Base-by-base conservation (phyloP, 352 stramenopile genomes). In the Poterioochromonas sp. region DNA sequence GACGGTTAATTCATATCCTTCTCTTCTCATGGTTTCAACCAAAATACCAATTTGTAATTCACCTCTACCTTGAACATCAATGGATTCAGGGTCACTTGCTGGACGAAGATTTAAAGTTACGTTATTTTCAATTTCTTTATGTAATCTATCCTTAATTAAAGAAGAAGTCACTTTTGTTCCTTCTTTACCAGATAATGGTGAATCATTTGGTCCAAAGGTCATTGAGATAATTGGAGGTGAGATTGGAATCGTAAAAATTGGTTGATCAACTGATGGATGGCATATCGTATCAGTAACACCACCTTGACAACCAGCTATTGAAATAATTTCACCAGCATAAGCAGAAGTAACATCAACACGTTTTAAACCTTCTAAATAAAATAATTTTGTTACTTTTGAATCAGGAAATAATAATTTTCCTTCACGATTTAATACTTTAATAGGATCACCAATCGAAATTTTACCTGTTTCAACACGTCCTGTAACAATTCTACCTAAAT, bases 31-130 rank as follows among this genome's bases (percentile, higher is more conserved):
- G 83, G 97, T 93, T 83, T 99, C 95, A 49, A 98, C 97, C 60
- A 99, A 84, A 82, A 99, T 98, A 71, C 94, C 94, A 22, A 99
- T 88, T 85, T 99, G 95, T 71, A 98, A 86, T 79, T 99, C 95
- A 73, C 94, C 95, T 82, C 94, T 87, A 18, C 92, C 95, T 82
- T 96, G 91, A 0, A 98, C 94, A 73, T 97, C 93, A 44, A 97
- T 97, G 79, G 87, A 89, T 39, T 92, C 88, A 0, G 79, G 74
- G 80, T 97, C 92, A 35, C 87, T 90, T 26, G 89, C 94, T 54
- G 89, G 85, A 71, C 86, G 91, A 47, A 98, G 88, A 58, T 88
- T 92, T n/a, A 98, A 88, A 0, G 94, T 96, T 32, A 98, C 94
- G 84, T 98, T 99, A 86, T 97, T 98, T 86, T 98, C 93, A 29